Evolutionary conservation across 78 protist genomes (phyloP).

Genomic region (Abeoforma whisleri): DNA sequence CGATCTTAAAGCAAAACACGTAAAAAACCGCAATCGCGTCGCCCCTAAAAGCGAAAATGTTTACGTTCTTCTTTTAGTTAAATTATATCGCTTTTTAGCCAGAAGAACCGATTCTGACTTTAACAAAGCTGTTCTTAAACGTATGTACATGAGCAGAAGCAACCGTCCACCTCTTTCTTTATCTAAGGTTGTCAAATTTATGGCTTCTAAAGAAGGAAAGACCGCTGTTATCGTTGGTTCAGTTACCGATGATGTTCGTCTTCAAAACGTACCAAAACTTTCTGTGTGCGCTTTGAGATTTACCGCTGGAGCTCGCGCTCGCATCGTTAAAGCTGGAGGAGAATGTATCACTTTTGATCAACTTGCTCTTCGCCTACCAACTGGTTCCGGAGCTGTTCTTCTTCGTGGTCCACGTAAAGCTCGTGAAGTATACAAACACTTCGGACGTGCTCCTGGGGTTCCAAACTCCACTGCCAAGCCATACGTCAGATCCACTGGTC

Average conservation of each 20-base stretch:
- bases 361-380: constrained; percentile 89
- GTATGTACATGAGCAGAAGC: constrained; percentile 65
- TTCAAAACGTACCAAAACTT: constrained; percentile 78
- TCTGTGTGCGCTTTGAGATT: constrained; percentile 88
- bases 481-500: constrained; percentile 60
- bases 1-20: constrained; percentile 53
- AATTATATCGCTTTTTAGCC: constrained; percentile 92
- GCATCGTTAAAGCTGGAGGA: constrained; percentile 94
- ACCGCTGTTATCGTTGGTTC: constrained; percentile 92
- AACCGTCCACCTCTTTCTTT: constrained; percentile 87
- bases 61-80: constrained; percentile 56
- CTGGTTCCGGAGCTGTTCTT: constrained; percentile 86
- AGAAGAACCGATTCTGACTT: constrained; percentile 91
- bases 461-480: constrained; percentile 64
- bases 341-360: constrained; percentile 93
- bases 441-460: constrained; percentile 89
- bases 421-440: constrained; percentile 89
- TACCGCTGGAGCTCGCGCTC: constrained; percentile 89
- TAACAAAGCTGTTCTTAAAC: constrained; percentile 80
- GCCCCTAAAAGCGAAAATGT: constrained; percentile 51
- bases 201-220: constrained; percentile 61
- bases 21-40: constrained; percentile 39
- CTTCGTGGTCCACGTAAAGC: constrained; percentile 81
- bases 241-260: constrained; percentile 94
- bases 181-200: constrained; percentile 59